Evolutionary conservation across 2,329 filamentous ascomycete species (phyloP), one percentile per base, ranked within the genome.

Genomic region (Penicillium sp.): DNA sequence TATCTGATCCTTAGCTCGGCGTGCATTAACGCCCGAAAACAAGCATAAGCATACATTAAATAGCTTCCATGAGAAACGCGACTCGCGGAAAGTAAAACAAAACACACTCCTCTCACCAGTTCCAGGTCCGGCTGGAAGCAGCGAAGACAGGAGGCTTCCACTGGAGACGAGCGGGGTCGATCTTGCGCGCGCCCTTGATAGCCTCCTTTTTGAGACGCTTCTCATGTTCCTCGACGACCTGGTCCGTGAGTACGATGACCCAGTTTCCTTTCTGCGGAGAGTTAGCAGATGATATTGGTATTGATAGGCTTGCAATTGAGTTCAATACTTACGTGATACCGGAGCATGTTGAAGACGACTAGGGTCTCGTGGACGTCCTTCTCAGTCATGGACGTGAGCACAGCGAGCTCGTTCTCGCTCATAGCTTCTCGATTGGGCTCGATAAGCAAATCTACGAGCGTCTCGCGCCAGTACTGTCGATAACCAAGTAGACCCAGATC

Each of bases 91-190:
- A 29, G 45, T 43, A 46, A 39, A 49, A n/a, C 13, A 29, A 16
- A 12, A 12, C 13, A 12, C 30, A 22, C 19, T 5, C 31, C 16
- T n/a, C 44, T 65, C 64, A 96, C 92, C 92, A 97, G 53, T 91
- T 95, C 93, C 93, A 97, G 11, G 92, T 97, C 61, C 92, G 80
- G 59, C 83, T 88, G 12, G 87, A 88, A 1, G 92, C 91, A 22
- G 87, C 91, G 65, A 97, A 97, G 0, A 96, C 88, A 0, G 93
- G 93, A 10, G 93, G 92, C 71, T 95, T 97, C 93, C 93, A 99
- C 63, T 90, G 86, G 49, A 99, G 83, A 62, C 81, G 80, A 16
- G 82, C 80, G 0, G 91, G 79, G 53, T 95, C 87, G 56, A 99
- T 91, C 37, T 80, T 73, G 40, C 69, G 80, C 69, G 85, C 86